Percentiles rank a stretch among this genome's conserved stretches.
phyloP scores from a whole-genome alignment of 495 filamentous ascomycete genomes.

The Elaphomyces granulatus region DNA sequence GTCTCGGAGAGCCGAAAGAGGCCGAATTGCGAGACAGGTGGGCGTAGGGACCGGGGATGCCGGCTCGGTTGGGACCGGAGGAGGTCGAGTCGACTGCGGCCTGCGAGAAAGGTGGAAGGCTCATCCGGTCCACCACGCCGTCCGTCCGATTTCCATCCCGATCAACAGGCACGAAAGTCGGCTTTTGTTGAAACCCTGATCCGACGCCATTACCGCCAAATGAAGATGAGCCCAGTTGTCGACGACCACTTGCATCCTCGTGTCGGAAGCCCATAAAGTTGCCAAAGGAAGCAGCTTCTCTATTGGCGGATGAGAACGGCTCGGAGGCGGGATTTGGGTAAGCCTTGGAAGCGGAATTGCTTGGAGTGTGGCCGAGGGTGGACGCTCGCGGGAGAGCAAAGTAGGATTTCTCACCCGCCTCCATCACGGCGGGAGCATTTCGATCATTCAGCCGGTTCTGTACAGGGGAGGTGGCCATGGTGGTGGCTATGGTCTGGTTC shows the following conservation, averaged over 20 bases:
- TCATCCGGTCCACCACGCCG: slow-evolving; percentile 16
- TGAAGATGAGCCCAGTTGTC: slow-evolving; percentile 20
- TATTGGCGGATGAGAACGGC: slow-evolving; percentile 20
- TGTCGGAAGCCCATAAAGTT: slow-evolving; percentile 19
- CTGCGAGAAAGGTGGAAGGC: slow-evolving; percentile 18
- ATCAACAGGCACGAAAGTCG: slow-evolving; percentile 15
- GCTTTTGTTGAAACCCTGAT: slow-evolving; percentile 18
- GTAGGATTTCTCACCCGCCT: slow-evolving; percentile 29
- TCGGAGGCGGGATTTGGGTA: slow-evolving; percentile 24
- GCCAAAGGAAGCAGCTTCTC: slow-evolving; percentile 21
- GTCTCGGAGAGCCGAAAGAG: slow-evolving; percentile 22
- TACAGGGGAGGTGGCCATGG: slow-evolving; percentile 35
- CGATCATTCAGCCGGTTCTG: slow-evolving; percentile 32
- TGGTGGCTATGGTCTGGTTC: slow-evolving; percentile 22
- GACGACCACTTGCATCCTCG: slow-evolving; percentile 13
- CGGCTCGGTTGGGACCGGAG: slow-evolving; percentile 6
- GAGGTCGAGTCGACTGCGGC: slow-evolving; percentile 19
- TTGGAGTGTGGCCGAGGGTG: slow-evolving; percentile 14
- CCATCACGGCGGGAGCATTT: slow-evolving; percentile 22
- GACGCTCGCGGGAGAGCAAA: slow-evolving; percentile 24
- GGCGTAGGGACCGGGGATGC: slow-evolving; percentile 18
- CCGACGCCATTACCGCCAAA: slow-evolving; percentile 21
- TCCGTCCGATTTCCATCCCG: slow-evolving; percentile 21
- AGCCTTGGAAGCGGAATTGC: slow-evolving; percentile 16
- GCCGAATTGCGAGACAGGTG: slow-evolving; percentile 29